A percentile compares a stretch with the other conserved stretches of the same genome.
Evolutionary conservation across 129 eudicot species (phyloP).

Genomic region (Chrysanthemum makinoi): DNA sequence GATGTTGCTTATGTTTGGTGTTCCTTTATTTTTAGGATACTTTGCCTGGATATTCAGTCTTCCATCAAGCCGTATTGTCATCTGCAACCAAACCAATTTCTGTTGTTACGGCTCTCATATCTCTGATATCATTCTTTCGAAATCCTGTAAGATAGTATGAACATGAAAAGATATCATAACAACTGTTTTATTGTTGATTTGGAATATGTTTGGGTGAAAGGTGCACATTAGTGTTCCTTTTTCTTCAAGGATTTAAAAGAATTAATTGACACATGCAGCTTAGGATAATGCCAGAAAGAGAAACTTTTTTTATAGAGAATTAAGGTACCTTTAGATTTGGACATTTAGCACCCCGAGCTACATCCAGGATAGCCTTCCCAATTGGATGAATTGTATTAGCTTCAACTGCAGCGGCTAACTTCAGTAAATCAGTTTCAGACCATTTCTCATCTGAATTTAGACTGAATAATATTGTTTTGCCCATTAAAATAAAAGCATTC

Average conservation of each 20-base stretch:
- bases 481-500: conserved; percentile 8
- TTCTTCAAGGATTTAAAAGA: too few species aligned
- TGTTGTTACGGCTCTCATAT: conserved; percentile 66
- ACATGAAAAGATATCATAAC: neutral
- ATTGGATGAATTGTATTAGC: too few species aligned
- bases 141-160: conserved; percentile 59
- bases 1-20: conserved; percentile 1
- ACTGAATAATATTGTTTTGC: neutral
- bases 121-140: conserved; percentile 74
- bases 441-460: too few species aligned
- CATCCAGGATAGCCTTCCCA: too few species aligned
- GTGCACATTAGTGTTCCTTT: too few species aligned
- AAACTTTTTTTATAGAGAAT: too few species aligned
- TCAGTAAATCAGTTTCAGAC: too few species aligned
- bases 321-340: too few species aligned
- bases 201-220: neutral
- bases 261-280: too few species aligned
- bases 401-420: too few species aligned
- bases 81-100: conserved; percentile 72
- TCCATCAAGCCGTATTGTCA: conserved; percentile 76
- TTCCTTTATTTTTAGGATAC: conserved; percentile 49
- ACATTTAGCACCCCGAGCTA: too few species aligned
- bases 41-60: conserved; percentile 45
- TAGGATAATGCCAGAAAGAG: too few species aligned
- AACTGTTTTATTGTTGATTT: conserved; percentile 2